Evolutionary conservation across 1,284 basidiomycete species (phyloP), one percentile per base, ranked within the genome.

Genomic region (Athelia psychrophila): DNA sequence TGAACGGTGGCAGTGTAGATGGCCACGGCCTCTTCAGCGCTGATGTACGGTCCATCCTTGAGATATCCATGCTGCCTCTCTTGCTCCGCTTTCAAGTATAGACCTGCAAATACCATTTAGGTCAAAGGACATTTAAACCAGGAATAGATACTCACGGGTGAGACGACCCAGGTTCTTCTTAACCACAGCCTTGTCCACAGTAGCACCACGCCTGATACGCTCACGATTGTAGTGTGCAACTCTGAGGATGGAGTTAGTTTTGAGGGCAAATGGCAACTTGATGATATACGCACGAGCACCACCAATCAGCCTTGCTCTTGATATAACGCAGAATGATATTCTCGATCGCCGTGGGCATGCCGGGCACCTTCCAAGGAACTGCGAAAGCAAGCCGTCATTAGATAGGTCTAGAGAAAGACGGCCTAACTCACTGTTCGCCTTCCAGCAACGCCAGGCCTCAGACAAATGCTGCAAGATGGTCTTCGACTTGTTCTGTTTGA

Each of bases 271-370:
- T 27, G 25, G 50, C 20, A 46, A 24, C 25, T 30, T 32, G 2
- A 27, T 2, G 32, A 25, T 9, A 20, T 3, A 86, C 90, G 56
- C 81, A 93, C 71, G 93, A 97, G 59, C 91, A 92, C 95, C 95
- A 99, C 95, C 95, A 98, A 68, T 99, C 97, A 10, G 94, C 91
- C 79, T 99, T 99, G 72, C 88, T 91, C 82, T 99, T 99, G 82
- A 99, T 96, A 73, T 99, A 99, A 49, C 97, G 90, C 44, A 99
- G 73, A 60, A 99, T 98, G 69, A 99, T 97, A 71, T 98, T 99
- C 74, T 99, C 97, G 59, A 99, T 97, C 6, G 97, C 93, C 0
- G 95, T 96, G 0, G 97, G 94, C 92, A 97, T 96, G 49, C 94
- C 94, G 12, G 93, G 93, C 3, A 96, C 94, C 70, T 95, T 95